Evolutionary conservation across 2,329 filamentous ascomycete genomes (phyloP).

Genomic region (Venturia aucupariae): DNA sequence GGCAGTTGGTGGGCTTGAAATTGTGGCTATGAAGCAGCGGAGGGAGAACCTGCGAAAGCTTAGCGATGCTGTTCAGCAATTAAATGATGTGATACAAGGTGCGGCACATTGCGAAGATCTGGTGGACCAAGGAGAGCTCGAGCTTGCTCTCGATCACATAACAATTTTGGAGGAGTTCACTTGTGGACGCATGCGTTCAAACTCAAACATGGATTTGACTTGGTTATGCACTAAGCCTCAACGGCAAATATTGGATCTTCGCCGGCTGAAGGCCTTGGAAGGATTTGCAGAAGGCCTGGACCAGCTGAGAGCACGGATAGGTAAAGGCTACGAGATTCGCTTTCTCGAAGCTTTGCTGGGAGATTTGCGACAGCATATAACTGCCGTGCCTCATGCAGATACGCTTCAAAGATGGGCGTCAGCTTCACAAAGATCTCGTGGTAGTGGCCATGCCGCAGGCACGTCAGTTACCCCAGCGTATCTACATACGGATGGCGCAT

Average conservation of each 20-base stretch:
- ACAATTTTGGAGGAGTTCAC: constrained; percentile 73
- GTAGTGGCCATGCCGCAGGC: constrained; percentile 38
- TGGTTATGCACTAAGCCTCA: constrained; percentile 28
- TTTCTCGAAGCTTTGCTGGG: constrained; percentile 70
- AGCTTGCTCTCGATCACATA: constrained; percentile 68
- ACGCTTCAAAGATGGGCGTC: constrained; percentile 80
- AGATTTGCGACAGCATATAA: constrained; percentile 73
- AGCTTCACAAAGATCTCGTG: constrained; percentile 63
- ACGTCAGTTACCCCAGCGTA: constrained; percentile 57
- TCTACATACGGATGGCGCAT: constrained; percentile 58
- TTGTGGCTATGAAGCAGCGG: constrained; percentile 72
- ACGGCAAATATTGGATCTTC: constrained; percentile 55
- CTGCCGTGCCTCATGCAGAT: constrained; percentile 58
- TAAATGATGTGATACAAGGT: constrained; percentile 67
- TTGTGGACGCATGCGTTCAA: constrained; percentile 53
- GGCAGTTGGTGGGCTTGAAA: constrained; percentile 72
- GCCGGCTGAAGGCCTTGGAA: constrained; percentile 68
- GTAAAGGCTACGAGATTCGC: constrained; percentile 73
- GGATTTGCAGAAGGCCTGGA: constrained; percentile 70
- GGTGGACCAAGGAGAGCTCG: constrained; percentile 75
- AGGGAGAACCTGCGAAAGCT: constrained; percentile 78
- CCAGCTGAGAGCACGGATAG: constrained; percentile 68
- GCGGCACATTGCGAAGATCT: constrained; percentile 68
- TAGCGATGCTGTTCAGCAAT: constrained; percentile 71
- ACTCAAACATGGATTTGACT: constrained; percentile 15